These are phyloP conservation scores for Tephrocybe sp. DNA, from an alignment of 768 basidiomycete genomes.

Conservation along the genomic window DNA sequence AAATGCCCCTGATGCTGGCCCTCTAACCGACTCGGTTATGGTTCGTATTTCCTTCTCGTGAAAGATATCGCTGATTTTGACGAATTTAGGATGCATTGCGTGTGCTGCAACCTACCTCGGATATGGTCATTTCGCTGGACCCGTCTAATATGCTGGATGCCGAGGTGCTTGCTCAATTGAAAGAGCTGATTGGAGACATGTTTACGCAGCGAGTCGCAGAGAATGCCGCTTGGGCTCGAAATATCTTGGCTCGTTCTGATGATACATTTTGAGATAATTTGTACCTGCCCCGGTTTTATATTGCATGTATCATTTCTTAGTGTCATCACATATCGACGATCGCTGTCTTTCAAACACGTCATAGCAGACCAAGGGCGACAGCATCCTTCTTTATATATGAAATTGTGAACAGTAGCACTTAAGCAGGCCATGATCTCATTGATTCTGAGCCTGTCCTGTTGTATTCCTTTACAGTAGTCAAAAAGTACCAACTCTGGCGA, in stretches of 20 bases:
- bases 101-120: conserved; percentile 55
- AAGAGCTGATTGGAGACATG: conserved; percentile 55
- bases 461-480: too few relatives aligned
- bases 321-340: not conserved
- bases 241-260: conserved; percentile 37
- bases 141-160: conserved; percentile 44
- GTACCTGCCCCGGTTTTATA: not conserved
- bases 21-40: conserved; percentile 59
- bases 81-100: conserved; percentile 53
- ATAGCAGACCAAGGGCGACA: too few relatives aligned
- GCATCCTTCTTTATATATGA: too few relatives aligned
- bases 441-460: too few relatives aligned
- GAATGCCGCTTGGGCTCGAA: conserved; percentile 65
- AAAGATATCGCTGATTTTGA: not conserved
- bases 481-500: too few relatives aligned
- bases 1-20: conserved; percentile 32
- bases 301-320: not conserved
- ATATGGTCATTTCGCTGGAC: conserved; percentile 59
- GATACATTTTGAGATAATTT: conserved; percentile 8
- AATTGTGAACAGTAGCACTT: too few relatives aligned
- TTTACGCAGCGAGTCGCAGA: conserved; percentile 55
- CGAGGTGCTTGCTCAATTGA: conserved; percentile 41
- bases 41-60: conserved; percentile 31
- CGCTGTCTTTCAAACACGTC: too few relatives aligned
- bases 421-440: too few relatives aligned